Conservation (phyloP, 2,329 filamentous ascomycete genomes). For the Endoconidiophora laricicola region DNA sequence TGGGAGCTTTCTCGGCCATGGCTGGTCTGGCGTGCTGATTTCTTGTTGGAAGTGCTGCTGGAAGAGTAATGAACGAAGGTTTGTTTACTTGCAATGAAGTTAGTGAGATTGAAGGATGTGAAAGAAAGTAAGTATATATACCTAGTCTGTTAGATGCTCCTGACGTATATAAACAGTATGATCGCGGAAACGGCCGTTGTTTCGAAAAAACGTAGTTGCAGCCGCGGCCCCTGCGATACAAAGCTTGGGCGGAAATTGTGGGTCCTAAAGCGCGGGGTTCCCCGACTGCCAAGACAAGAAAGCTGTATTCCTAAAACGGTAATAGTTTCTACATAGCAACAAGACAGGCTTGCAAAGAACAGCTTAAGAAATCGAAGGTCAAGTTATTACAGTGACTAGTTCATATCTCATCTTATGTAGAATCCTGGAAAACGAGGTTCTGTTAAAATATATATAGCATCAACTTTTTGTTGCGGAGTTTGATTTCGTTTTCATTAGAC, state of each 20-base stretch:
- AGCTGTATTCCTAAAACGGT: constrained; percentile 1
- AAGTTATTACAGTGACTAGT: too few species aligned
- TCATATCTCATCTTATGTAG: too few species aligned
- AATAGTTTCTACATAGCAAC: neutral
- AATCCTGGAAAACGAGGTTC: too few species aligned
- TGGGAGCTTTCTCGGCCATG: constrained; percentile 37
- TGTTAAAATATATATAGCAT: too few species aligned
- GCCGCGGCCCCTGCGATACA: neutral
- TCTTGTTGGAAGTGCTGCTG: neutral
- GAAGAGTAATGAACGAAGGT: neutral
- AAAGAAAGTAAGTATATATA: neutral
- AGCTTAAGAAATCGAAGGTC: too few species aligned
- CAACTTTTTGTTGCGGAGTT: too few species aligned
- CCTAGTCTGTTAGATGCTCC: neutral
- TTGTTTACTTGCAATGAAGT: neutral
- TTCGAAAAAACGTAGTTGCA: too few species aligned
- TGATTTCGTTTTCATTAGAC: neutral
- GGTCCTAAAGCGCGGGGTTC: constrained; percentile 10
- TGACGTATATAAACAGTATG: neutral
- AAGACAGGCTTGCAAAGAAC: neutral
- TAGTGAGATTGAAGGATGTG: neutral
- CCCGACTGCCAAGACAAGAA: neutral
- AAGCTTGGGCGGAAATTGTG: constrained; percentile 4
- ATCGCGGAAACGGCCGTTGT: too few species aligned
- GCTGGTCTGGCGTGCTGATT: constrained; percentile 6